phyloP scores from a whole-genome alignment of 345 rosid genomes.

The Salix exigua region DNA sequence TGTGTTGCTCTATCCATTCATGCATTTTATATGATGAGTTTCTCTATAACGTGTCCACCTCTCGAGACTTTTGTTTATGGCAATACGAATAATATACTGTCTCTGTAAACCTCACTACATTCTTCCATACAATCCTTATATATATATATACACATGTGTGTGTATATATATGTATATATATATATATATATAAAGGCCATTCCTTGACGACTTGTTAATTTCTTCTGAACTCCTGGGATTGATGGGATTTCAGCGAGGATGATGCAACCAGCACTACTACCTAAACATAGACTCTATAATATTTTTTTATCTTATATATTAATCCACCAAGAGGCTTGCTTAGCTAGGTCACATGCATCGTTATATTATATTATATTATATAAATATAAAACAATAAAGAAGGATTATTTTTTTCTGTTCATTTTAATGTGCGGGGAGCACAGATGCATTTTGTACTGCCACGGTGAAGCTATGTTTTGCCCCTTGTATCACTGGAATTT shows the following conservation, averaged over 20 bases:
- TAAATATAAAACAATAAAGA: too few species aligned
- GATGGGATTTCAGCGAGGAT: not conserved
- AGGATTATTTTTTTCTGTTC: too few species aligned
- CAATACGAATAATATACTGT: fast-evolving
- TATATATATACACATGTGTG: too few species aligned
- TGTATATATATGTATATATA: too few species aligned
- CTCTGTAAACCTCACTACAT: not conserved
- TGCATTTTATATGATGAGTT: not conserved
- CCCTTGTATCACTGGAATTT: too few species aligned
- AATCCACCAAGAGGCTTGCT: not conserved
- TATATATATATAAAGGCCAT: too few species aligned
- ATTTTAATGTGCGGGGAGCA: too few species aligned
- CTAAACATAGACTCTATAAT: not conserved
- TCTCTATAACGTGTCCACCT: not conserved
- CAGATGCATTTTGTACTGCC: too few species aligned
- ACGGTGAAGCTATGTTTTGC: too few species aligned
- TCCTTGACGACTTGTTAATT: not conserved
- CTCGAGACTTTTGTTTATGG: not conserved
- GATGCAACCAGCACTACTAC: not conserved
- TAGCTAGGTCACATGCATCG: not conserved
- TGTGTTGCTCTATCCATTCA: too few species aligned
- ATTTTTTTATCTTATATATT: not conserved
- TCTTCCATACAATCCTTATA: not conserved
- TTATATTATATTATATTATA: too few species aligned
- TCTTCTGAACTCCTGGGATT: not conserved